Evolutionary conservation across 129 eudicot species (phyloP).

Genomic region (Chrysanthemum makinoi): DNA sequence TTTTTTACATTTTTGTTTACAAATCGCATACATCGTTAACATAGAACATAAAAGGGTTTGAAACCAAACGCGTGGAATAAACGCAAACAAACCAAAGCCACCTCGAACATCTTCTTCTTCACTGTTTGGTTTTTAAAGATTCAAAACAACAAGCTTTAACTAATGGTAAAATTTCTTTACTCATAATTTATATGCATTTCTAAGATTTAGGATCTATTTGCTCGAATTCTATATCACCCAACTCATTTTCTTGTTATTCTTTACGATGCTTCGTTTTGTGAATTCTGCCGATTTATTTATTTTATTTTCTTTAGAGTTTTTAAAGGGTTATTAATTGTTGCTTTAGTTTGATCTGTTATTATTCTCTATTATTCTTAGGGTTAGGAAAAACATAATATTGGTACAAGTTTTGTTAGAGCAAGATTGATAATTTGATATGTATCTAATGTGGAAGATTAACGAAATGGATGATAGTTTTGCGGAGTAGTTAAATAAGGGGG

Average conservation of each 20-base stretch:
- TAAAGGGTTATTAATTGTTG: not conserved
- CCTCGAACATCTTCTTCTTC: not conserved
- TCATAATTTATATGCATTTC: not conserved
- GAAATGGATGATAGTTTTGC: not conserved
- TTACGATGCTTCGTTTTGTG: not conserved
- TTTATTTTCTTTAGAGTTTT: not conserved
- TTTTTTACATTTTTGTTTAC: too few relatives aligned
- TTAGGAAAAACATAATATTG: constrained; percentile 5
- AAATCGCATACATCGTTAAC: too few relatives aligned
- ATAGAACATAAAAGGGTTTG: too few relatives aligned
- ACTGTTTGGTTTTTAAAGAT: not conserved
- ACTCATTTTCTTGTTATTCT: not conserved
- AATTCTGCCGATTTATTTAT: constrained; percentile 8
- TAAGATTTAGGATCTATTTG: too few relatives aligned
- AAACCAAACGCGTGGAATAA: constrained; percentile 16
- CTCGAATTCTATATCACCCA: too few relatives aligned
- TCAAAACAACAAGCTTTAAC: not conserved
- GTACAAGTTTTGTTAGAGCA: constrained; percentile 6
- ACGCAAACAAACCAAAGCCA: not conserved
- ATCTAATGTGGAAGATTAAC: not conserved
- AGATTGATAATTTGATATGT: not conserved
- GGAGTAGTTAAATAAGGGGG: too few relatives aligned
- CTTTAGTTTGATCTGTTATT: not conserved
- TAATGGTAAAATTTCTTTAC: constrained; percentile 15
- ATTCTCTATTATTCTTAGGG: not conserved